Conservation (phyloP, 805 yeast genomes). For the Kuraishia molischiana region DNA sequence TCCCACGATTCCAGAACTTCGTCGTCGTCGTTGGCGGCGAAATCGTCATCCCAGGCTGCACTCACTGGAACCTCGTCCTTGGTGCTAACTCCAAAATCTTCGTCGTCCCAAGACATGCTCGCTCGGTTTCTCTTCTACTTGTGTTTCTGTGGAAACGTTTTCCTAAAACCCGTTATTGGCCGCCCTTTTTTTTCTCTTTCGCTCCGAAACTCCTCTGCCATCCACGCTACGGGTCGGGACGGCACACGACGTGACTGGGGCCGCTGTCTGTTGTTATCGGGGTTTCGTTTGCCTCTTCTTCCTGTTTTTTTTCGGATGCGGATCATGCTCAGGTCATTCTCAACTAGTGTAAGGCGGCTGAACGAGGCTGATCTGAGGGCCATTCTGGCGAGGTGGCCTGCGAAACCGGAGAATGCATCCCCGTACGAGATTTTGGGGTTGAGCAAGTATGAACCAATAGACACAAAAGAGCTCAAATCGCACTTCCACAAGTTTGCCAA, state of each 20-base stretch:
- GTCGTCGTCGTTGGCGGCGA: conserved; percentile 49
- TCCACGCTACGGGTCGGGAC: no score
- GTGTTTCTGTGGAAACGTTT: no score
- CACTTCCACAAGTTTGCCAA: conserved; percentile 57
- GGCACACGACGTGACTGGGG: no score
- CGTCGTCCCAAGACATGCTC: conserved; percentile 50
- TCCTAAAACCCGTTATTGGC: no score
- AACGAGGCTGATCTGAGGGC: neutral
- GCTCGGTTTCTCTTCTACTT: no score
- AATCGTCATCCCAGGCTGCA: conserved; percentile 76
- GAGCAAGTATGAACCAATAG: neutral
- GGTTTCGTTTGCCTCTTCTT: neutral
- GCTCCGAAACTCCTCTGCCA: no score
- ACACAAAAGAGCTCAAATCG: conserved; percentile 26
- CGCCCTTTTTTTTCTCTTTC: no score
- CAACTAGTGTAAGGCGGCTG: no score
- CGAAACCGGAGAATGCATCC: neutral
- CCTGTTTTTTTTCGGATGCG: no score
- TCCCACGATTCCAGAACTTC: conserved; percentile 90
- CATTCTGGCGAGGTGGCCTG: neutral
- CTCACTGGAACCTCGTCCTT: conserved; percentile 31
- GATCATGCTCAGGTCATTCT: neutral
- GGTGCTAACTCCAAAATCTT: conserved; percentile 63
- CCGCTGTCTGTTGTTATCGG: neutral
- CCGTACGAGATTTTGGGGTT: neutral